A percentile compares a stretch with the other conserved stretches of the same genome.
Conservation (phyloP, 2,329 filamentous ascomycete species). For the Gnomoniopsis smithogilvyi region DNA sequence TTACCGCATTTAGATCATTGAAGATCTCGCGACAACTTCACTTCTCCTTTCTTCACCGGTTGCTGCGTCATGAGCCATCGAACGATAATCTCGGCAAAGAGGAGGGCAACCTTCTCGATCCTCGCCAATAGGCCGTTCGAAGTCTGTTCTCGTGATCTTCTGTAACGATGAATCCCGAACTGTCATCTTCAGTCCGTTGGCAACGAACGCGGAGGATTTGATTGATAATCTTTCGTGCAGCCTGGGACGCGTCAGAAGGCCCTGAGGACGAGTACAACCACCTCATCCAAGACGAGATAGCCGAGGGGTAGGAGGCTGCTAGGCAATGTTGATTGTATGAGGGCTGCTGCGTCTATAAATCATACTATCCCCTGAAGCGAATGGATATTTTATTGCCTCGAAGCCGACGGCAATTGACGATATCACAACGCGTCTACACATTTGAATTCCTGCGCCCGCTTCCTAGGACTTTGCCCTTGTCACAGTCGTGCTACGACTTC, state of each 20-base stretch:
- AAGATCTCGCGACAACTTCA: slow-evolving; percentile 9
- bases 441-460: neutral
- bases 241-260: neutral
- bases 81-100: neutral
- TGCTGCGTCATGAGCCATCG: neutral
- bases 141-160: slow-evolving; percentile 5
- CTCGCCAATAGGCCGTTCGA: slow-evolving; percentile 11
- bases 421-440: neutral
- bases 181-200: neutral
- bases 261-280: neutral
- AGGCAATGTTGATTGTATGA: neutral
- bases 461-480: neutral
- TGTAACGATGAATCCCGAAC: neutral
- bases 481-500: neutral
- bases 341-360: slow-evolving; percentile 11
- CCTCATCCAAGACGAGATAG: neutral
- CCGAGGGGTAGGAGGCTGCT: neutral
- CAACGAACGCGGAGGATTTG: slow-evolving; percentile 5
- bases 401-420: neutral
- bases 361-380: neutral
- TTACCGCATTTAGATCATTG: slow-evolving; percentile 4
- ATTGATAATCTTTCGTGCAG: neutral
- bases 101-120: slow-evolving; percentile 9
- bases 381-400: neutral
- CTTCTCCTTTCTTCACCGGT: slow-evolving; percentile 1